Conservation (phyloP, 2,329 filamentous ascomycete genomes). For the Cordyceps fumosorosea region DNA sequence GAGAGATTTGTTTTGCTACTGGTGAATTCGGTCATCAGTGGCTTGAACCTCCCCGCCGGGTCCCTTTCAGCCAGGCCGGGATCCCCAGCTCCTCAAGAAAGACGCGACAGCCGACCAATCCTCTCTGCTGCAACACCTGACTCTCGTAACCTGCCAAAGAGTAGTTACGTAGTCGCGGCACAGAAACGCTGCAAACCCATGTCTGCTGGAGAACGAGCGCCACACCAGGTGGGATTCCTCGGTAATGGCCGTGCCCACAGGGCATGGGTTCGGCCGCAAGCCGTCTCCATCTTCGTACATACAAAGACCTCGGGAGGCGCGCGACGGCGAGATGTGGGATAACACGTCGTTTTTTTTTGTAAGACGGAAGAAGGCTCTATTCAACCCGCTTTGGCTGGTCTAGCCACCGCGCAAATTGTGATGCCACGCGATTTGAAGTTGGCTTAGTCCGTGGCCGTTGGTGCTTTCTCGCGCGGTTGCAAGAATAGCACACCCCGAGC, state of each 20-base stretch:
- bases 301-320: too few species aligned
- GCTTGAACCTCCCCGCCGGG: neutral
- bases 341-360: too few species aligned
- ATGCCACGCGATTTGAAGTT: too few species aligned
- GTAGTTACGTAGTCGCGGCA: too few species aligned
- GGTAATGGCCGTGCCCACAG: constrained; percentile 10
- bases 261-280: neutral
- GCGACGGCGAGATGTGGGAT: too few species aligned
- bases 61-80: neutral
- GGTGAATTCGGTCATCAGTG: neutral
- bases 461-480: too few species aligned
- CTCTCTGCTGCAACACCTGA: neutral
- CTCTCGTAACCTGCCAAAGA: too few species aligned
- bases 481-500: too few species aligned
- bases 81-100: neutral
- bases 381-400: neutral
- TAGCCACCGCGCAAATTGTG: too few species aligned
- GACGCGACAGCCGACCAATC: neutral
- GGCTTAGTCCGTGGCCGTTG: too few species aligned
- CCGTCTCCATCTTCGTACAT: neutral
- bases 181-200: neutral
- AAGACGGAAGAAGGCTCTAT: too few species aligned
- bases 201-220: neutral
- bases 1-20: neutral
- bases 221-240: neutral